Conservation (phyloP, 2,329 filamentous ascomycete genomes). For the Pseudogymnoascus sp. region DNA sequence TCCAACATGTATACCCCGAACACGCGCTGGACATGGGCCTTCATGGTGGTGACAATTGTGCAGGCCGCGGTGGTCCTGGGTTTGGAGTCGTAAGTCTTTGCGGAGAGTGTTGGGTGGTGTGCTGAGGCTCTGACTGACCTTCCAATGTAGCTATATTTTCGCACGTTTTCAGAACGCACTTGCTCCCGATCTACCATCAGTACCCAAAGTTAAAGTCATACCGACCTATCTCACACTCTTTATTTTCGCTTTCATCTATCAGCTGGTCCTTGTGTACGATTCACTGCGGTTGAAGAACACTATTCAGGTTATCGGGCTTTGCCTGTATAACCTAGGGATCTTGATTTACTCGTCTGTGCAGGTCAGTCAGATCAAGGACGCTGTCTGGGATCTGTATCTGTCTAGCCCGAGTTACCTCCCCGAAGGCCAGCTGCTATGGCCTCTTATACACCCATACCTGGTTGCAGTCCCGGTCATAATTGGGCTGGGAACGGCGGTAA, state of each 20-base stretch:
- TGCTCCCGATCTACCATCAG: conserved; percentile 38
- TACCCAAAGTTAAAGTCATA: conserved; percentile 41
- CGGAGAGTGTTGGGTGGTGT: not conserved
- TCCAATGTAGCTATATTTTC: conserved; percentile 67
- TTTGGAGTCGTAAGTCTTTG: conserved; percentile 68
- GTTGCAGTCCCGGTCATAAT: conserved; percentile 82
- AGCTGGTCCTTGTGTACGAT: conserved; percentile 84
- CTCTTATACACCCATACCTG: conserved; percentile 62
- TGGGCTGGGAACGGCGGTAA: conserved; percentile 61
- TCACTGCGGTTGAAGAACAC: conserved; percentile 92
- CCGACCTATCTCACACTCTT: conserved; percentile 94
- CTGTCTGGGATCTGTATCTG: conserved; percentile 48
- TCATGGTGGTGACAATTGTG: conserved; percentile 62
- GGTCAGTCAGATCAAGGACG: conserved; percentile 77
- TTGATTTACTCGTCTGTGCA: conserved; percentile 91
- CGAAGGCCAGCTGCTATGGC: conserved; percentile 50
- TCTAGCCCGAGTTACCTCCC: conserved; percentile 35
- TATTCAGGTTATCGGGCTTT: conserved; percentile 94
- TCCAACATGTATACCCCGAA: conserved; percentile 66
- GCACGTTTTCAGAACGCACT: conserved; percentile 68
- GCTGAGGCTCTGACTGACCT: not conserved
- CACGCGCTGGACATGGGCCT: conserved; percentile 81
- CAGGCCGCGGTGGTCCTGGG: conserved; percentile 75
- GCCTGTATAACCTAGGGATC: conserved; percentile 83
- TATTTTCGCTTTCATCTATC: conserved; percentile 94